Base-by-base conservation (phyloP, 805 yeast species). In the Candida insectorum region DNA sequence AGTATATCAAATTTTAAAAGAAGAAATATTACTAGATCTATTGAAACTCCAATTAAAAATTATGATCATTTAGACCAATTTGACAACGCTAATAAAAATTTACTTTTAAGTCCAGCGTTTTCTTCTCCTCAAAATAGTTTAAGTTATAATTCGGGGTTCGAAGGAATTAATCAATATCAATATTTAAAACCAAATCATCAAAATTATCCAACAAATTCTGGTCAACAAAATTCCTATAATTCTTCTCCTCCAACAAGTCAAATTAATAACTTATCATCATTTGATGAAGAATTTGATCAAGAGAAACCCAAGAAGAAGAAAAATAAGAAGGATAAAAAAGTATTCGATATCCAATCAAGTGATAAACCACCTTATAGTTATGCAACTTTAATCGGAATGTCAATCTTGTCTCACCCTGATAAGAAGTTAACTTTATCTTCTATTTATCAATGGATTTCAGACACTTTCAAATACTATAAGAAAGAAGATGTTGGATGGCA, bases 401-500 rank as follows among this genome's bases (percentile, higher is more conserved):
- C 97, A 2, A 85, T 91, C 30, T 64, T 91, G 44, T 76, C 93
- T 40, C 79, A 95, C n/a, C 79, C 81, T 1, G 67, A 65, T 19
- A 62, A 60, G 37, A 52, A 53, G 33, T 56, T 66, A 36, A 65
- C 72, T 3, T 51, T 66, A 26, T 61, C 69, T 6, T 96, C 87
- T 51, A 93, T 91, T 26, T 91, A 91, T 63, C 72, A 69, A 47
- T 91, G 98, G 98, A 93, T 91, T 27, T 78, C 93, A 6, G 79
- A 78, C 28, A 83, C 94, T 23, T 91, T 89, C 58, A 75, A 71
- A 41, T 91, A 81, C 55, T 93, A 93, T 60, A 78, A 80, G 43
- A 78, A 76, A 43, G 83, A 85, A 39, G 95, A 87, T 47, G 83
- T 86, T 8, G 96, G 97, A 17, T 91, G 98, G 98, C 97, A 91